Conservation (phyloP, 2,329 filamentous ascomycete species). For the Cordyceps militaris region DNA sequence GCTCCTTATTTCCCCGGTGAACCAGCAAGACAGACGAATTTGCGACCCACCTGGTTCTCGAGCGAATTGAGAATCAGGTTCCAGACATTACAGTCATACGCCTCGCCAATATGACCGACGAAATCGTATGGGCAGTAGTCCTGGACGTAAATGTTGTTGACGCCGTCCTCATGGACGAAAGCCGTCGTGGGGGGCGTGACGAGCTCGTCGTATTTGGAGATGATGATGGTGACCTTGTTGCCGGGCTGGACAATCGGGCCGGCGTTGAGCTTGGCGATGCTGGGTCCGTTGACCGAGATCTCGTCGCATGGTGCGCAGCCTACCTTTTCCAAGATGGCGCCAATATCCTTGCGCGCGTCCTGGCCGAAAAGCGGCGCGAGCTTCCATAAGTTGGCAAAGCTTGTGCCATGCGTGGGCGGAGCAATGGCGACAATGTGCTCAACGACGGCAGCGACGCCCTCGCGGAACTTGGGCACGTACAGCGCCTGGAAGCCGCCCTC, state of each 20-base stretch:
- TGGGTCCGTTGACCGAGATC: slow-evolving; percentile 12
- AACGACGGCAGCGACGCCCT: slow-evolving; percentile 12
- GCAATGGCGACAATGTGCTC: slow-evolving; percentile 17
- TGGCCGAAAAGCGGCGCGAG: slow-evolving; percentile 10
- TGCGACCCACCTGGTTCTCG: slow-evolving; percentile 10
- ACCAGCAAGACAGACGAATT: slow-evolving; percentile 11
- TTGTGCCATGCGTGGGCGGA: slow-evolving; percentile 19
- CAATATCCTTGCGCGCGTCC: background rate
- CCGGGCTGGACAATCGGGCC: slow-evolving; percentile 15
- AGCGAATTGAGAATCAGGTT: slow-evolving; percentile 16
- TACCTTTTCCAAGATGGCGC: slow-evolving; percentile 9
- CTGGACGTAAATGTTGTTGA: slow-evolving; percentile 17
- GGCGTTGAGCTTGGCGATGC: slow-evolving; percentile 15
- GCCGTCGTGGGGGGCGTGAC: slow-evolving; percentile 13
- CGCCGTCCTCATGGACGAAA: slow-evolving; percentile 14
- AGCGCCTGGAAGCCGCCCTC: slow-evolving; percentile 19
- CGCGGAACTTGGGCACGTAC: slow-evolving; percentile 17
- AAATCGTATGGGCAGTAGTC: slow-evolving; percentile 16
- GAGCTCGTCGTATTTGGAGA: slow-evolving; percentile 14
- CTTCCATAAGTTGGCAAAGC: slow-evolving; percentile 15
- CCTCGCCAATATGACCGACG: slow-evolving; percentile 17
- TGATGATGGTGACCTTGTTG: slow-evolving; percentile 17
- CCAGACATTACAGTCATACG: slow-evolving; percentile 16
- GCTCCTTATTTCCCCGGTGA: slow-evolving; percentile 3
- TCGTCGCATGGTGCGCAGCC: slow-evolving; percentile 17